A percentile compares a stretch with the other conserved stretches of the same genome.
Conservation (phyloP, 768 basidiomycete species). For the Mycena olivaceomarginata region DNA sequence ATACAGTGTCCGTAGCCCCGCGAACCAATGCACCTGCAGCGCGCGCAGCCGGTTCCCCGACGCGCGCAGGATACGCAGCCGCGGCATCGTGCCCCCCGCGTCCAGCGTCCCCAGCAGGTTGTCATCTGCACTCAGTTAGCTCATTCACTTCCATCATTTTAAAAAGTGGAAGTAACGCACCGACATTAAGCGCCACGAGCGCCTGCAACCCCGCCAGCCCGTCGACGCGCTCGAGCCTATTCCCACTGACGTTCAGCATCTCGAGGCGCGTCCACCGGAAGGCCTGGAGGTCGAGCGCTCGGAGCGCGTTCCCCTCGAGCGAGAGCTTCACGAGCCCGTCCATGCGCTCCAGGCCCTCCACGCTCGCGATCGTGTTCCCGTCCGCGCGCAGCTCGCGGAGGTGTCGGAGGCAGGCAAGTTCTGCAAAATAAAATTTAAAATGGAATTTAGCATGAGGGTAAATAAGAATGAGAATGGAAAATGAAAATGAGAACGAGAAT, state of each 20-base stretch:
- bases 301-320: slow-evolving; percentile 83
- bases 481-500: too few relatives aligned
- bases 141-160: neutral
- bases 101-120: slow-evolving; percentile 79
- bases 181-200: slow-evolving; percentile 87
- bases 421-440: slow-evolving; percentile 58
- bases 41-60: slow-evolving; percentile 87
- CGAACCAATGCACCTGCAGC: slow-evolving; percentile 78
- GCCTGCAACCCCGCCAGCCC: slow-evolving; percentile 79
- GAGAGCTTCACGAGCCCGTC: slow-evolving; percentile 91
- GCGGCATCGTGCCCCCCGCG: slow-evolving; percentile 73
- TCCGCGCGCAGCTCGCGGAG: slow-evolving; percentile 95
- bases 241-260: slow-evolving; percentile 88
- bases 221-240: slow-evolving; percentile 74
- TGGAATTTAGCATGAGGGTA: too few relatives aligned
- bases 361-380: slow-evolving; percentile 83
- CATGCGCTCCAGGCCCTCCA: slow-evolving; percentile 87
- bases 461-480: too few relatives aligned
- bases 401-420: slow-evolving; percentile 89
- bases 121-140: slow-evolving; percentile 71
- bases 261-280: slow-evolving; percentile 88
- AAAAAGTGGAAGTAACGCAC: slow-evolving; percentile 69
- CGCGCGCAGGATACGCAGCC: slow-evolving; percentile 88
- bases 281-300: slow-evolving; percentile 73
- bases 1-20: slow-evolving; percentile 91